Base-by-base conservation (phyloP, 163 green algal species). In the Chlamydomonas reinhardtii region DNA sequence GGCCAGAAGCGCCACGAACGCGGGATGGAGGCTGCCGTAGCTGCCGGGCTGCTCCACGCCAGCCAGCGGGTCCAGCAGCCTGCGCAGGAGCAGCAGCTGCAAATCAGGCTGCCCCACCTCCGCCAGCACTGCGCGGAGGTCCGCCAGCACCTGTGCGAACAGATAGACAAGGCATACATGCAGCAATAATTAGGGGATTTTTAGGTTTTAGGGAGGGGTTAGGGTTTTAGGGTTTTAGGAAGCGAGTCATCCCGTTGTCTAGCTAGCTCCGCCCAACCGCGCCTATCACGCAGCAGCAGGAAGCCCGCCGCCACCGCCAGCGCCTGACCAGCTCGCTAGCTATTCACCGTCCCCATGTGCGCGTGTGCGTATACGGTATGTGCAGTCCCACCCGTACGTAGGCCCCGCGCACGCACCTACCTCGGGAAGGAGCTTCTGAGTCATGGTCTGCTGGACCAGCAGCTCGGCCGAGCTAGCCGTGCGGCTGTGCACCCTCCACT, bases 391-490 rank as follows among this genome's bases (percentile, higher is more conserved):
- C 39, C 39, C 39, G 39, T 48, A 48, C 39, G 56, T 35, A 74
- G 61, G 75, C 61, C 75, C 34, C 75, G n/a, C 39, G 39, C 39
- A 48, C 39, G 39, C 39, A 48, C 39, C 39, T 48, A 83, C 75
- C 75, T 83, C 61, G 27, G 75, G 75, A 83, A 83, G 64, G 61
- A 83, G 59, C 75, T 83, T 73, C 37, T 83, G 34, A 24, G 35
- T 65, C 34, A 61, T 64, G 34, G 75, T 74, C 27, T 66, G 37
- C 76, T 65, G 16, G 29, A 84, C 76, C 64, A 84, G 76, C 76
- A 65, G 35, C 64, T 24, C 64, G 64, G 76, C 76, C 74, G 76
- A 75, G 62, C 76, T 20, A 56, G 62, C 62, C 12, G 76, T 74
- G 76, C 64, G 8, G 62, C 76, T 74, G 76, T 74, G 48, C 39